These are phyloP conservation scores for Albugo laibachii DNA, from an alignment of 352 stramenopile genomes.

Conservation along the genomic window DNA sequence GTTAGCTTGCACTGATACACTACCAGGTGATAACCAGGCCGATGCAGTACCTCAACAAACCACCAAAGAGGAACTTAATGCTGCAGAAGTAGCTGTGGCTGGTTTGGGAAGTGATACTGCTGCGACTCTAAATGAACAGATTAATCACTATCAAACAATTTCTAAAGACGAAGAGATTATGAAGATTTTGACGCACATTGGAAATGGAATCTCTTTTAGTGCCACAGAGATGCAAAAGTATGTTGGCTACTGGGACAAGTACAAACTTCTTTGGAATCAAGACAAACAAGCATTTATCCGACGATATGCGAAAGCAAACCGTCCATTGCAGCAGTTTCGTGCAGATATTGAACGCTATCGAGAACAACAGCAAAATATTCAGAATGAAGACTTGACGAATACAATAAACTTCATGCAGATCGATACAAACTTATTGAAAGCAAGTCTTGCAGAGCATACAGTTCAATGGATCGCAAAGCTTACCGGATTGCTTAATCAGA, in stretches of 20 bases:
- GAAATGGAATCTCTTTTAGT: constrained; percentile 90
- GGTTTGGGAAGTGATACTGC: neutral
- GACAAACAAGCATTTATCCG: constrained; percentile 90
- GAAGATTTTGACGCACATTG: constrained; percentile 88
- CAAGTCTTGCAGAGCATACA: constrained; percentile 79
- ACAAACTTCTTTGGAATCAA: constrained; percentile 86
- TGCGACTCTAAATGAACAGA: constrained; percentile 5
- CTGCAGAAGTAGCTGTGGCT: neutral
- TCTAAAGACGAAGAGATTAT: constrained; percentile 92
- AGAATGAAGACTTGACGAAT: constrained; percentile 82
- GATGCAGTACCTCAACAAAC: neutral
- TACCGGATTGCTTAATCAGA: constrained; percentile 82
- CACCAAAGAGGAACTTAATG: neutral
- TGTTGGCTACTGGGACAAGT: constrained; percentile 89
- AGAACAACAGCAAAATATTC: constrained; percentile 81
- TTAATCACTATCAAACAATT: constrained; percentile 86
- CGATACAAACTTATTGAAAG: constrained; percentile 86
- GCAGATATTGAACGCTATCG: constrained; percentile 83
- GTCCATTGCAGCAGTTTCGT: constrained; percentile 83
- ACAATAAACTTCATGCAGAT: constrained; percentile 93
- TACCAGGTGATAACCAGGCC: neutral
- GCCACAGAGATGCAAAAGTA: constrained; percentile 89
- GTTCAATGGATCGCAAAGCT: constrained; percentile 88
- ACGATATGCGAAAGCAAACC: constrained; percentile 88
- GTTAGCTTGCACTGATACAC: neutral